These are phyloP conservation scores for Auriculariales sp. DNA, from an alignment of 768 basidiomycete genomes.

Conservation along the genomic window DNA sequence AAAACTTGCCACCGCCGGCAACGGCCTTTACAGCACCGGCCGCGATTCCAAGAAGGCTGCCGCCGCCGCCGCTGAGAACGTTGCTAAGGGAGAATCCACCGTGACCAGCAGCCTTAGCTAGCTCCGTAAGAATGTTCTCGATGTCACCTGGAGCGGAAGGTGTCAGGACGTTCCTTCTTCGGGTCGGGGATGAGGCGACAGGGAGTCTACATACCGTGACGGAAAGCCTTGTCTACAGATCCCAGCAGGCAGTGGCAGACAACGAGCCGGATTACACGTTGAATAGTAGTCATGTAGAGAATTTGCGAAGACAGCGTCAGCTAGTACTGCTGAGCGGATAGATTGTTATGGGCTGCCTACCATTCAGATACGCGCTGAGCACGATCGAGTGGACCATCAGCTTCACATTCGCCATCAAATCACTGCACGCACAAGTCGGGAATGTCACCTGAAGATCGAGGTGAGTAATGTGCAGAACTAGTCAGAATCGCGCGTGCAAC, in stretches of 20 bases:
- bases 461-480: background rate
- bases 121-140: slow-evolving; percentile 47
- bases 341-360: background rate
- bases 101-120: slow-evolving; percentile 32
- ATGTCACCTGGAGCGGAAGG: slow-evolving; percentile 33
- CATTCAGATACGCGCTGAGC: background rate
- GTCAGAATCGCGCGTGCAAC: too few relatives aligned
- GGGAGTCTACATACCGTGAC: background rate
- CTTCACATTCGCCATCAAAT: background rate
- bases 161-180: background rate
- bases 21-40: slow-evolving; percentile 13
- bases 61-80: slow-evolving; percentile 21
- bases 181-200: background rate
- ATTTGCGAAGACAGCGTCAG: too few relatives aligned
- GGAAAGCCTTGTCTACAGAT: slow-evolving; percentile 16
- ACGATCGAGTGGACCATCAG: background rate
- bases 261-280: too few relatives aligned
- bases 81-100: background rate
- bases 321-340: background rate
- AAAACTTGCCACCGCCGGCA: slow-evolving; percentile 43
- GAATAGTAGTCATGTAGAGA: too few relatives aligned
- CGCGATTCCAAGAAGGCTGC: slow-evolving; percentile 37
- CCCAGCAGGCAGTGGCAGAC: too few relatives aligned
- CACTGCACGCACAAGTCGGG: background rate
- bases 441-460: background rate